Percentiles rank a stretch among this genome's conserved stretches.
These are phyloP conservation scores for Fonsecaea erecta DNA, from an alignment of 2,329 filamentous ascomycete species.

Conservation along the genomic window DNA sequence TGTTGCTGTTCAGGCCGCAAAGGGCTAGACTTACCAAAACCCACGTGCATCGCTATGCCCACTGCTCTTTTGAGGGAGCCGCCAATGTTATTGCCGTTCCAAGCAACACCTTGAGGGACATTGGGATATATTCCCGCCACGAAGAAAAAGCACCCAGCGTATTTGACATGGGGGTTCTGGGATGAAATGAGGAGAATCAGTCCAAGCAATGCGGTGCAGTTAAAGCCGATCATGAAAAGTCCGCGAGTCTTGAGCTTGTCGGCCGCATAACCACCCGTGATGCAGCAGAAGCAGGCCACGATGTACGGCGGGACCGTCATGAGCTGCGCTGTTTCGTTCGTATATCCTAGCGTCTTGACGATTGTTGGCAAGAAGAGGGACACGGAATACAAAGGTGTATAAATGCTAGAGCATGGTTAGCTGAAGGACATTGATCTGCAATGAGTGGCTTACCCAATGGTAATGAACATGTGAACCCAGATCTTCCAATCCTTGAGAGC, in stretches of 20 bases:
- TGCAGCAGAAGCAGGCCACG: conserved; percentile 61
- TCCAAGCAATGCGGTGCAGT: conserved; percentile 72
- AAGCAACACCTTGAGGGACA: conserved; percentile 84
- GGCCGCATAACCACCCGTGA: conserved; percentile 62
- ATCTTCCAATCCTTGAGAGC: conserved; percentile 57
- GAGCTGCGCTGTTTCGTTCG: conserved; percentile 63
- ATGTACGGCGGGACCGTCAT: conserved; percentile 71
- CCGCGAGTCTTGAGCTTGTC: conserved; percentile 66
- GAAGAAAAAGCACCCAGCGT: conserved; percentile 81
- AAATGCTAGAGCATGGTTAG: conserved; percentile 45
- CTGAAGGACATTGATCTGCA: neutral
- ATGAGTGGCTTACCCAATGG: conserved; percentile 27
- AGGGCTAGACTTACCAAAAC: conserved; percentile 89
- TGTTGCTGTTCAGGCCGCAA: conserved; percentile 46
- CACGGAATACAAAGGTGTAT: conserved; percentile 64
- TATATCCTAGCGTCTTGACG: conserved; percentile 60
- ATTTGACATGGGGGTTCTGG: conserved; percentile 69
- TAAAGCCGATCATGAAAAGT: conserved; percentile 70
- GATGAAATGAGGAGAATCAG: conserved; percentile 75
- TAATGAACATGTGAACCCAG: conserved; percentile 46
- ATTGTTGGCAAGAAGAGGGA: conserved; percentile 64
- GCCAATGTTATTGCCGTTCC: conserved; percentile 86
- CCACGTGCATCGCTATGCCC: conserved; percentile 86
- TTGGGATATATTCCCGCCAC: conserved; percentile 87
- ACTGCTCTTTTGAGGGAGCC: conserved; percentile 88